Base-by-base conservation (phyloP, 2,329 filamentous ascomycete genomes). In the Colletotrichum higginsianum region DNA sequence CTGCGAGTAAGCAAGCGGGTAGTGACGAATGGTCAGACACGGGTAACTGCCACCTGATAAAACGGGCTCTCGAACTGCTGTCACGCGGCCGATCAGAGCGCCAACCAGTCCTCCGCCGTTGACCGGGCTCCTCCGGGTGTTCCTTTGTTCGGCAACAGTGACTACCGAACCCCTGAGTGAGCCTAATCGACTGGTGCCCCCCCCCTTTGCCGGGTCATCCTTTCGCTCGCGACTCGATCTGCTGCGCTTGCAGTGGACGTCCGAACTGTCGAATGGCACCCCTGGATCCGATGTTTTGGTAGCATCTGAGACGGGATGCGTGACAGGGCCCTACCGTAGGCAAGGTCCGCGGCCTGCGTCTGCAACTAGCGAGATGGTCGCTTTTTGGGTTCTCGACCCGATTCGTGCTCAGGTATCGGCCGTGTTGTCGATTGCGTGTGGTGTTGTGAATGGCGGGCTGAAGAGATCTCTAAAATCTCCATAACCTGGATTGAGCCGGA, bases 191-290 rank as follows among this genome's bases (percentile, higher is more conserved):
- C 46, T 23, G 18, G 18, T 2, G 12, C 13, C 6, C 30, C 30
- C 30, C 30, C 30, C 30, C 30, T 30, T 21, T 38, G 16, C 49
- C 16, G 30, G 55, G 67, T 16, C 42, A 56, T 49, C 30, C 61
- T 47, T 30, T 42, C 15, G 55, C 23, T n/a, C 35, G 18, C 35
- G 18, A 26, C 30, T 57, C 35, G 11, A 23, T 46, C 15, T 15
- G 15, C 15, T 26, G 21, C 13, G 21, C 18, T 30, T 47, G 21
- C 44, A 18, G 5, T 2, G 44, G 15, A 49, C 68, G 47, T 68
- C 68, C 68, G 65, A 71, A 71, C 68, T 71, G 15, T 55, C 40
- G 56, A 26, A 38, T 21, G 50, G 21, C n/a, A 56, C 46, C 58
- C 58, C 23, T 63, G 35, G 55, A 63, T 63, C 68, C 53, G 52